These are phyloP conservation scores for Calonectria pteridis DNA, from an alignment of 2,329 filamentous ascomycete genomes.

Conservation along the genomic window DNA sequence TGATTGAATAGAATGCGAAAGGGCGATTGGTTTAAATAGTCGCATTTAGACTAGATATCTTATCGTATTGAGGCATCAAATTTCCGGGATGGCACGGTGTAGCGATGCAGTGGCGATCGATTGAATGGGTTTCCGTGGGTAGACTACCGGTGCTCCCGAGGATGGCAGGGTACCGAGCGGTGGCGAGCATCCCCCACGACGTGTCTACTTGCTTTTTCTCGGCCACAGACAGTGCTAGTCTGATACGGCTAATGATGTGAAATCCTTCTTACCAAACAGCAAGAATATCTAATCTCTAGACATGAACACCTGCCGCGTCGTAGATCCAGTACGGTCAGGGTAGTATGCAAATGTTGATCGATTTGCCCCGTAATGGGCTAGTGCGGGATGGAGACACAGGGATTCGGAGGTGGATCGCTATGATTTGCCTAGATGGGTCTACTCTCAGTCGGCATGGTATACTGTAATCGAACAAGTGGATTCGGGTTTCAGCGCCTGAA, in stretches of 20 bases:
- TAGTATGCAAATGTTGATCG: neutral
- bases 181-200: neutral
- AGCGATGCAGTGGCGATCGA: neutral
- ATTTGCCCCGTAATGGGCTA: neutral
- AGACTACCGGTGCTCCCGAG: too few species aligned
- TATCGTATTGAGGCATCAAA: neutral
- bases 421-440: neutral
- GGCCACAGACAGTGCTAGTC: neutral
- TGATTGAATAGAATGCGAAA: neutral
- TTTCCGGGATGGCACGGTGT: neutral
- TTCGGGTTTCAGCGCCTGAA: neutral
- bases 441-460: neutral
- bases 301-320: neutral
- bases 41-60: neutral
- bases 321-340: neutral
- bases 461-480: conserved; percentile 4
- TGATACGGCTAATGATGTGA: neutral
- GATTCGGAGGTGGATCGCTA: neutral
- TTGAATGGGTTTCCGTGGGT: neutral
- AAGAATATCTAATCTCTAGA: neutral
- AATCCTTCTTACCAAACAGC: neutral
- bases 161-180: too few species aligned
- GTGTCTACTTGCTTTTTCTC: neutral
- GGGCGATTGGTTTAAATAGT: neutral
- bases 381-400: neutral